Percentiles rank a stretch among this genome's conserved stretches.
phyloP scores from a whole-genome alignment of 2,329 filamentous ascomycete genomes.

The Colletotrichum chlorophyti region DNA sequence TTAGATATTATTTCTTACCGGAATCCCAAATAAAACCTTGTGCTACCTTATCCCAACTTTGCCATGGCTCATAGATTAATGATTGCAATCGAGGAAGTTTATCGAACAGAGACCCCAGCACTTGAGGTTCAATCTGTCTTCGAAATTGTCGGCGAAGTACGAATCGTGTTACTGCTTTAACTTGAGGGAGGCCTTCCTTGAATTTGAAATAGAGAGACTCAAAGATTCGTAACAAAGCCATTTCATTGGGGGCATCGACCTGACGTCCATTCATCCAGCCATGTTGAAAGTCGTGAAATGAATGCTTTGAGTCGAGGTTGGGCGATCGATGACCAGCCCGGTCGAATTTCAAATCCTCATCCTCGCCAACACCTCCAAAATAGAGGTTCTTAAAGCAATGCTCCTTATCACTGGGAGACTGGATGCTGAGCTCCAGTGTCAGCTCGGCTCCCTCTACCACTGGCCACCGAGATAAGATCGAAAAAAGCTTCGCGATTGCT shows the following conservation, averaged over 20 bases:
- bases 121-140: conserved; percentile 30
- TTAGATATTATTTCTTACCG: conserved; percentile 28
- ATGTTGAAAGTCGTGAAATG: conserved; percentile 36
- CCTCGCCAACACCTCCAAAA: conserved; percentile 31
- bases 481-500: conserved; percentile 37
- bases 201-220: conserved; percentile 16
- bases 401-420: conserved; percentile 42
- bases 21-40: conserved; percentile 28
- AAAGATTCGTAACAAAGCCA: conserved; percentile 37
- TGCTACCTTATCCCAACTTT: conserved; percentile 31
- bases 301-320: background rate
- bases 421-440: conserved; percentile 41
- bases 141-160: conserved; percentile 43
- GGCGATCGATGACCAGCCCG: background rate
- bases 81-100: conserved; percentile 36
- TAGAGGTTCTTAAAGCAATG: conserved; percentile 41
- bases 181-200: conserved; percentile 30
- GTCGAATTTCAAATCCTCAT: conserved; percentile 23
- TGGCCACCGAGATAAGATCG: conserved; percentile 38
- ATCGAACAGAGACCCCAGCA: conserved; percentile 31
- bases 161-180: conserved; percentile 38
- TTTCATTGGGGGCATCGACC: conserved; percentile 31
- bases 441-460: conserved; percentile 28
- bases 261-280: conserved; percentile 39
- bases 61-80: conserved; percentile 42